Base-by-base conservation (phyloP, 148 eudicot genomes). In the Dysphania ambrosioides region DNA sequence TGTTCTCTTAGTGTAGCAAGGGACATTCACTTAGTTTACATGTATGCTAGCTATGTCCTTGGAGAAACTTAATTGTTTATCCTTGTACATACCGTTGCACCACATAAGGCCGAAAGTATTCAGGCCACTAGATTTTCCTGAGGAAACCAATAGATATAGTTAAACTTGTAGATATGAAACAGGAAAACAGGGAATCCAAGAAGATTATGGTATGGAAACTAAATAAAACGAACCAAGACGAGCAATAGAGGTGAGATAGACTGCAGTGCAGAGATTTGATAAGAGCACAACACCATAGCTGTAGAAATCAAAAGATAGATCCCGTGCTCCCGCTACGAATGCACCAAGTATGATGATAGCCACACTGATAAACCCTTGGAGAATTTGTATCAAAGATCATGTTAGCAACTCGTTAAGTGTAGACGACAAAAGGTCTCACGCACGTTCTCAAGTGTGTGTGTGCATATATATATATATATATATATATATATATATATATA, bases 61-160 rank as follows among this genome's bases (percentile, higher is more conserved):
- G 53, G 21, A 44, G 51, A 15, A 44, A 13, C 12, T 44, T 11
- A 44, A 44, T 44, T 44, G 15, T 44, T 44, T 44, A 5, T 47
- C 53, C 53, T 47, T 13, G 16, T 47, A 47, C 80, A 13, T 78
- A 87, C 89, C 89, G 68, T 87, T 87, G 75, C 86, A 87, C 87
- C 90, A 87, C 87, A 84, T 84, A 2, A 87, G 84, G 40, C 90
- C 90, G 63, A 87, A 87, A 74, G 78, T 87, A 38, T 80, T 87
- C 23, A 87, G 83, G 32, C 90, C 87, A 72, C 86, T 87, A 8
- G 90, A 78, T 56, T 84, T 87, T 40, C 90, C 90, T 87, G 78
- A 51, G 68, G 42, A 77, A 65, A 72, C 34, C 44, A 71, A 18
- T 24, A 29, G 3, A 29, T 9, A 3, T 23, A 44, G 57, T 23